Conservation (phyloP, 768 basidiomycete genomes). For the Collybia nuda region DNA sequence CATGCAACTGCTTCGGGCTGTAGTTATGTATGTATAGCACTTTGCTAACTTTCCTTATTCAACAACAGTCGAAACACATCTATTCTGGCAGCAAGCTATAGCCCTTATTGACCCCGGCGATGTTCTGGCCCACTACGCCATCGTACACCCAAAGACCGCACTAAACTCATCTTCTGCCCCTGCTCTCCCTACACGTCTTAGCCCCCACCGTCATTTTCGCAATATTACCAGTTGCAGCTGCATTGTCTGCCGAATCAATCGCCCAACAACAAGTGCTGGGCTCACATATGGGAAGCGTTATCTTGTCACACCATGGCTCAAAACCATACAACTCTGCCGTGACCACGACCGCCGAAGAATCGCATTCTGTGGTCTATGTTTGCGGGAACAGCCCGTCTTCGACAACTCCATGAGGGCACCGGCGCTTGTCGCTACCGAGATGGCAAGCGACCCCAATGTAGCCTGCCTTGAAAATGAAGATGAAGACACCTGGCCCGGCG, state of each 20-base stretch:
- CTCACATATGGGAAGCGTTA: constrained; percentile 51
- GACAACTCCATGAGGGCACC: constrained; percentile 23
- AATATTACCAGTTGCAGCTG: constrained; percentile 56
- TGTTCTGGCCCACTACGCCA: constrained; percentile 45
- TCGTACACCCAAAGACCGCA: constrained; percentile 39
- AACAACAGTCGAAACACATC: constrained; percentile 61
- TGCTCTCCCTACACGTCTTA: constrained; percentile 35
- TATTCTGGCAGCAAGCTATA: constrained; percentile 70
- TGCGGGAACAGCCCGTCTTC: constrained; percentile 55
- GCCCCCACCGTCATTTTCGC: constrained; percentile 63
- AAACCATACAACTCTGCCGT: constrained; percentile 52
- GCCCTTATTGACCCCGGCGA: constrained; percentile 64
- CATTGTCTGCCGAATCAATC: constrained; percentile 69
- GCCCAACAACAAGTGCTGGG: constrained; percentile 48
- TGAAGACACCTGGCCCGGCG: constrained; percentile 61
- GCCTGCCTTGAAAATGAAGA: constrained; percentile 72
- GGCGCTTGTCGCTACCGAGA: constrained; percentile 10
- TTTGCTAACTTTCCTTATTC: constrained; percentile 4
- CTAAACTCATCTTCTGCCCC: constrained; percentile 32
- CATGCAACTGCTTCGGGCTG: constrained; percentile 4
- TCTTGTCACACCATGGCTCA: constrained; percentile 40
- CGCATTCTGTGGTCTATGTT: constrained; percentile 67
- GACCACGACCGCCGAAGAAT: constrained; percentile 57
- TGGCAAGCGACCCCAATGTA: constrained; percentile 28
- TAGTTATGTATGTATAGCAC: constrained; percentile 7